A percentile compares a stretch with the other conserved stretches of the same genome.
phyloP scores from a whole-genome alignment of 768 basidiomycete genomes.

The Lepiota subincarnata region DNA sequence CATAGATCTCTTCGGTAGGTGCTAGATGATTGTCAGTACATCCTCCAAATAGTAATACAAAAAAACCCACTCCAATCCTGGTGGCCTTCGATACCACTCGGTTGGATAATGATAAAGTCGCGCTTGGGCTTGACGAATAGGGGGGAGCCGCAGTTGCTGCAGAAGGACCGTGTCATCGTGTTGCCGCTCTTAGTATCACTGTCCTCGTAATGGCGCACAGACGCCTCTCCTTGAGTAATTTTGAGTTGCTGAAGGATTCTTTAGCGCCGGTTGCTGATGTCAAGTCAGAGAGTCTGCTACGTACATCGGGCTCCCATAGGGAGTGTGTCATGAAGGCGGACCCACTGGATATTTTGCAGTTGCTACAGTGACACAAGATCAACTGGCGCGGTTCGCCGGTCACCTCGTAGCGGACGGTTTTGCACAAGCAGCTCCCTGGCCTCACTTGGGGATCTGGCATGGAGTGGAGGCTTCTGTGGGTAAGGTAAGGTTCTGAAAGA shows the following conservation, averaged over 20 bases:
- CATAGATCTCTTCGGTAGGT: too few species aligned
- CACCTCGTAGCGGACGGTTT: conserved; percentile 21
- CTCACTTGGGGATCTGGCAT: neutral
- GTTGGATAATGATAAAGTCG: conserved; percentile 19
- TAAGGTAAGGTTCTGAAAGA: neutral
- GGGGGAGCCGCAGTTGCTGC: conserved; percentile 25
- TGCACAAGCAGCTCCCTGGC: conserved; percentile 27
- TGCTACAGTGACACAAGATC: conserved; percentile 28
- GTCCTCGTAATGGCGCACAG: conserved; percentile 22
- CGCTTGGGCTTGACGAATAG: conserved; percentile 22
- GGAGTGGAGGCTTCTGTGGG: neutral
- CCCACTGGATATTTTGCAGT: conserved; percentile 29
- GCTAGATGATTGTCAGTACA: too few species aligned
- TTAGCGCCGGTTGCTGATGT: neutral
- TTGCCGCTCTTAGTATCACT: conserved; percentile 23
- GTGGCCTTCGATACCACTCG: conserved; percentile 20
- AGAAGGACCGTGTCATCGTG: conserved; percentile 25
- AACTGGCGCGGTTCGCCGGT: conserved; percentile 27
- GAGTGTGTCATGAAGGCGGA: conserved; percentile 29
- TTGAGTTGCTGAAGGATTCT: conserved; percentile 17
- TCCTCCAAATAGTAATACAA: neutral
- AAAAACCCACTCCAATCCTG: conserved; percentile 21
- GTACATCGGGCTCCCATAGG: conserved; percentile 26
- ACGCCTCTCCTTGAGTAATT: conserved; percentile 21
- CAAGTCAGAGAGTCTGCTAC: neutral